Percentiles rank a stretch among this genome's conserved stretches.
Evolutionary conservation across 805 yeast genomes (phyloP).

Genomic region (Priceomyces medius): DNA sequence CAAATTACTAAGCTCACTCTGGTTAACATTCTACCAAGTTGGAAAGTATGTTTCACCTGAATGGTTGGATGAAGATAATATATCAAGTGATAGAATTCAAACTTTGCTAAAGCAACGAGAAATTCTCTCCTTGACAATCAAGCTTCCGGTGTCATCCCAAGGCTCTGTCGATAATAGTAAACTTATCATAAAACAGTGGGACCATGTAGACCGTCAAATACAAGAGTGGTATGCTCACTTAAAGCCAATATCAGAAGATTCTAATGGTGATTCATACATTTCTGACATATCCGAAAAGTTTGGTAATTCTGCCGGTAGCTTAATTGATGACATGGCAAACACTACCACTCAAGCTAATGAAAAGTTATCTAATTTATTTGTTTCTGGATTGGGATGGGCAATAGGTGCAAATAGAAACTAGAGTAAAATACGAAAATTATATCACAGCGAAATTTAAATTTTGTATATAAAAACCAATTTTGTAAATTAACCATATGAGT

Average conservation of each 20-base stretch:
- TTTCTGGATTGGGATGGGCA: conserved; percentile 63
- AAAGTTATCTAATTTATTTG: conserved; percentile 49
- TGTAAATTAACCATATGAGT: neutral
- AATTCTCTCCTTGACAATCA: conserved; percentile 52
- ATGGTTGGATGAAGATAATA: conserved; percentile 30
- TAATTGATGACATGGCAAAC: conserved; percentile 29
- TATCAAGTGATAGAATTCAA: conserved; percentile 15
- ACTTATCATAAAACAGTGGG: conserved; percentile 64
- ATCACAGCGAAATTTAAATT: neutral
- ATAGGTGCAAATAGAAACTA: conserved; percentile 46
- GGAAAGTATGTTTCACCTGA: conserved; percentile 48
- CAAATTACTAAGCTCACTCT: conserved; percentile 34
- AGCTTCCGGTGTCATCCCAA: conserved; percentile 23
- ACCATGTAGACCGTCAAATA: conserved; percentile 41
- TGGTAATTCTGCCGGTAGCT: conserved; percentile 24
- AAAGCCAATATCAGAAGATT: neutral
- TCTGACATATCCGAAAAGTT: conserved; percentile 9
- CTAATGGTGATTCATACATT: neutral
- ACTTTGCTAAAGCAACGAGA: conserved; percentile 50
- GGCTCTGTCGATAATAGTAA: conserved; percentile 57
- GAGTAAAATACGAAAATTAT: neutral
- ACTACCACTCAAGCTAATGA: conserved; percentile 40
- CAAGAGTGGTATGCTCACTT: conserved; percentile 13
- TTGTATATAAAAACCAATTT: no score
- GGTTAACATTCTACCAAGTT: conserved; percentile 77